phyloP scores from a whole-genome alignment of 148 eudicot genomes.

The Arbutus unedo region DNA sequence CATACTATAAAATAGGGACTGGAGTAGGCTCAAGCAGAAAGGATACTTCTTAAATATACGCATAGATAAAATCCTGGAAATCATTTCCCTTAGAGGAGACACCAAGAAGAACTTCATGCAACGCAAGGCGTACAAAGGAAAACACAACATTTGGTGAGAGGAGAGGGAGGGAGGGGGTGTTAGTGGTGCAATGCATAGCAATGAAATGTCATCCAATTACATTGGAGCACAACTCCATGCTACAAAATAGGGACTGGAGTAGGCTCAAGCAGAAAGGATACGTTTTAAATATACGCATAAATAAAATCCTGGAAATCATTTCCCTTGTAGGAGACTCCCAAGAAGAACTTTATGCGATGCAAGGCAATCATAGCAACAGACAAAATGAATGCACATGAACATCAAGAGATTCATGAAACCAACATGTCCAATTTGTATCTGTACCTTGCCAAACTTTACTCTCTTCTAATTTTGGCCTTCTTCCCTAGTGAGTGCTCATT shows the following conservation, averaged over 20 bases:
- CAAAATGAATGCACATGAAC: background rate
- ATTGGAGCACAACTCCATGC: slow-evolving; percentile 12
- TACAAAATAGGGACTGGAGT: background rate
- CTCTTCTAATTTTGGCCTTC: too few relatives aligned
- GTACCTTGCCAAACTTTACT: too few relatives aligned
- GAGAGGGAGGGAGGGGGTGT: background rate
- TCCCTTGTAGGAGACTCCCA: background rate
- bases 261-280: slow-evolving; percentile 11
- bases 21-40: slow-evolving; percentile 10
- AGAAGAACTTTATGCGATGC: background rate
- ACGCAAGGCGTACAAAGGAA: background rate
- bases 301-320: slow-evolving; percentile 12
- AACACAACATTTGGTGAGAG: background rate
- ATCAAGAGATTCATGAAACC: background rate
- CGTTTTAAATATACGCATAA: background rate
- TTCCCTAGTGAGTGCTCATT: too few relatives aligned
- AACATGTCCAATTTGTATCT: too few relatives aligned
- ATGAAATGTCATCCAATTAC: slow-evolving; percentile 1
- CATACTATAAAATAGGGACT: background rate
- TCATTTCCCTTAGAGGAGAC: background rate
- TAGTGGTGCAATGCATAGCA: background rate
- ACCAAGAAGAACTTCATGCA: background rate
- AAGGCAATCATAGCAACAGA: background rate
- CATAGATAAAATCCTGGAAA: slow-evolving; percentile 5
- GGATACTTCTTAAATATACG: background rate